Evolutionary conservation across 345 rosid species (phyloP).

Genomic region (Microthlaspi erraticum): DNA sequence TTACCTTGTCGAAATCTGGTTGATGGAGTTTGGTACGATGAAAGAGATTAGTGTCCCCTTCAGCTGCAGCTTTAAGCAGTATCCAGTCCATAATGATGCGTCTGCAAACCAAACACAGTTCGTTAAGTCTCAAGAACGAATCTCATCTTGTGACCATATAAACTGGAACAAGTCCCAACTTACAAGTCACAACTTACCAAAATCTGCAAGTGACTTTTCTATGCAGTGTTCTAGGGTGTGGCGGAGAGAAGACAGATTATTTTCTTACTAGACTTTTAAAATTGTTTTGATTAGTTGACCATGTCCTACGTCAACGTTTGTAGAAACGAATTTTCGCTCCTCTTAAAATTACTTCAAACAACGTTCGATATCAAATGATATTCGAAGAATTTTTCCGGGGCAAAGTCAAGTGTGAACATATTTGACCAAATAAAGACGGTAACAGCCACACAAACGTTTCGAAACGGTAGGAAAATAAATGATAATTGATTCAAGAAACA

Average conservation of each 20-base stretch:
- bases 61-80: conserved; percentile 33
- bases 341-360: no score
- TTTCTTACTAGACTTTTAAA: not conserved
- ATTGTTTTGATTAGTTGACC: conserved; percentile 29
- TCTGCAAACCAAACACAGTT: conserved; percentile 18
- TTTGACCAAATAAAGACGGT: conserved; percentile 2
- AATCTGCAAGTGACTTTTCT: not conserved
- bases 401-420: not conserved
- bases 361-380: no score
- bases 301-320: not conserved
- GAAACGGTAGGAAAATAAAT: conserved; percentile 2
- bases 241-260: not conserved
- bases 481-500: conserved; percentile 4
- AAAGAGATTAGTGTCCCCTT: conserved; percentile 29
- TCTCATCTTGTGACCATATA: no score
- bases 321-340: not conserved
- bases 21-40: not conserved
- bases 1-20: conserved; percentile 29
- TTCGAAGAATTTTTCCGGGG: not conserved
- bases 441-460: not conserved
- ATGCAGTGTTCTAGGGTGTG: not conserved
- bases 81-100: conserved; percentile 33
- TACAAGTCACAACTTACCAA: no score
- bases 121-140: not conserved
- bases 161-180: no score